These are phyloP conservation scores for Talaromyces wortmannii DNA, from an alignment of 495 filamentous ascomycete genomes.

Conservation along the genomic window DNA sequence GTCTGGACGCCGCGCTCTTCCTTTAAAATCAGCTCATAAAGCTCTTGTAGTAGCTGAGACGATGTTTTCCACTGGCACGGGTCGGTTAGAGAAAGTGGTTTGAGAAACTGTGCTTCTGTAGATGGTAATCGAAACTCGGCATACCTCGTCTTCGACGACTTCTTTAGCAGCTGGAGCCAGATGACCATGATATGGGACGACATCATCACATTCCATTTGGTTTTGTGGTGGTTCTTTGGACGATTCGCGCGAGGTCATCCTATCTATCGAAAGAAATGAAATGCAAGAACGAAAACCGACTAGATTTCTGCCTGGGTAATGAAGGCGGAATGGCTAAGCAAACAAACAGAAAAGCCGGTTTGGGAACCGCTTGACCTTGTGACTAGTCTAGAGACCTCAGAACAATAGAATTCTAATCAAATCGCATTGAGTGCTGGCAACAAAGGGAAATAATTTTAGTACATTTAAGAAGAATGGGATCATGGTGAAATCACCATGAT, in stretches of 20 bases:
- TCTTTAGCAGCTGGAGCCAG: neutral
- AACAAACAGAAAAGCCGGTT: no score
- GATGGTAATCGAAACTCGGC: neutral
- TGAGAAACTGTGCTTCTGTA: neutral
- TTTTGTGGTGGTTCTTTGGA: no score
- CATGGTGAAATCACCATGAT: neutral
- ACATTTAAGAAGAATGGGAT: constrained; percentile 3
- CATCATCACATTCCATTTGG: no score
- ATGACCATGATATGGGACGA: neutral
- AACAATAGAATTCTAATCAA: constrained; percentile 3
- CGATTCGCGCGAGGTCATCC: no score
- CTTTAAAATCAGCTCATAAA: neutral
- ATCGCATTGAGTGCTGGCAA: constrained; percentile 5
- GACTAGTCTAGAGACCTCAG: neutral
- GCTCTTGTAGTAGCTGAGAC: neutral
- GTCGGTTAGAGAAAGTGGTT: neutral
- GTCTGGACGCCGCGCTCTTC: neutral
- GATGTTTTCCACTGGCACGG: neutral
- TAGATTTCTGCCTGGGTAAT: neutral
- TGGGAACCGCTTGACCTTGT: no score
- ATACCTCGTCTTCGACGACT: neutral
- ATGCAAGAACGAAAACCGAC: neutral
- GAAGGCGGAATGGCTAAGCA: neutral
- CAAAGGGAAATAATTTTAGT: constrained; percentile 6
- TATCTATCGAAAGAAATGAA: neutral